A percentile compares a stretch with the other conserved stretches of the same genome.
These are phyloP conservation scores for Lunularia cruciata DNA, from an alignment of 225 moss, liverwort and hornwort species.

Conservation along the genomic window DNA sequence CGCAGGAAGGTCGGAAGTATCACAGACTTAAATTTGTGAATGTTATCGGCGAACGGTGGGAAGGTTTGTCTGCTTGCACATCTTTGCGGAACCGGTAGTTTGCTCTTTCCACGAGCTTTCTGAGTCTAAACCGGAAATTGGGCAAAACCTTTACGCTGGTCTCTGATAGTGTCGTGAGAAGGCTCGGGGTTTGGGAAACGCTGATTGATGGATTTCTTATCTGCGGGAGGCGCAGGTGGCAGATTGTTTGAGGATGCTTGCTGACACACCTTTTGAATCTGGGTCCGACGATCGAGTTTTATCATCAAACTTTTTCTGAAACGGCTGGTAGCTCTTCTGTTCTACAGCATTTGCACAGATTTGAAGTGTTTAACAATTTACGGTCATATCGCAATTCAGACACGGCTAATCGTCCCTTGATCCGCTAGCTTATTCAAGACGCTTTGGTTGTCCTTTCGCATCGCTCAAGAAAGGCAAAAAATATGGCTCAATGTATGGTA, in stretches of 20 bases:
- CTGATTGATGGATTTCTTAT: too few relatives aligned
- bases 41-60: too few relatives aligned
- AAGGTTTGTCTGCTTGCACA: too few relatives aligned
- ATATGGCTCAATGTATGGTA: conserved; percentile 65
- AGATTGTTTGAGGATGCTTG: background rate
- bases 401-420: background rate
- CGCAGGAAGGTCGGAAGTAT: too few relatives aligned
- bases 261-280: background rate
- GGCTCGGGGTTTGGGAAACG: too few relatives aligned
- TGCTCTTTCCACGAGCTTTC: too few relatives aligned
- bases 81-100: too few relatives aligned
- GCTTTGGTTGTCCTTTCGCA: background rate
- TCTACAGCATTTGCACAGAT: background rate
- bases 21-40: too few relatives aligned
- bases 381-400: background rate
- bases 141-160: too few relatives aligned
- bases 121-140: too few relatives aligned
- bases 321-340: background rate
- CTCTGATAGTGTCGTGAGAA: too few relatives aligned
- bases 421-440: background rate
- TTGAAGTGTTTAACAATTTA: background rate
- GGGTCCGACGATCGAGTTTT: background rate
- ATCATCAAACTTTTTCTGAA: background rate
- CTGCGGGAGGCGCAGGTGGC: too few relatives aligned
- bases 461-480: background rate